phyloP scores from a whole-genome alignment of 257 asterid genomes.

The Solanum dulcamara region DNA sequence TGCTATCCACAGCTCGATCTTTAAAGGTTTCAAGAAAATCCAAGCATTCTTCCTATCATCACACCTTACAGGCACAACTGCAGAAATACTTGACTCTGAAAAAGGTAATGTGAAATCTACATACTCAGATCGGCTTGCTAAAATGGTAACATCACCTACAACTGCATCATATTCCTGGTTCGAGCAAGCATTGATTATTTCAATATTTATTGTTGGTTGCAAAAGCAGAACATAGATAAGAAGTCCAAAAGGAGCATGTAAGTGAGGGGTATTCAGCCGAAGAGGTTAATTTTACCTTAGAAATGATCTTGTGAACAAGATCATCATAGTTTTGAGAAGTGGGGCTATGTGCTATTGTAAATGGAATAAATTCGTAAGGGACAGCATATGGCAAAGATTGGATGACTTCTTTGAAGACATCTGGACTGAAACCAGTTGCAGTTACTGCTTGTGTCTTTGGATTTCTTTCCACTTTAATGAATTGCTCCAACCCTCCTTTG shows the following conservation, averaged over 20 bases:
- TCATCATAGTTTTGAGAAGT: slow-evolving; percentile 17
- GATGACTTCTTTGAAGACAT: slow-evolving; percentile 24
- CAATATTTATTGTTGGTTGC: neutral
- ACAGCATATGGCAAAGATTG: slow-evolving; percentile 11
- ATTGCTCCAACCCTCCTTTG: slow-evolving; percentile 12
- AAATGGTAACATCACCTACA: slow-evolving; percentile 38
- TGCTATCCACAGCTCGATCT: slow-evolving; percentile 22
- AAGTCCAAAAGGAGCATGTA: neutral
- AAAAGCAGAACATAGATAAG: neutral
- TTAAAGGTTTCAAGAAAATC: slow-evolving; percentile 29
- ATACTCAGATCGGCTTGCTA: slow-evolving; percentile 19
- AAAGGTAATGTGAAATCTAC: slow-evolving; percentile 39
- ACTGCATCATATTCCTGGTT: slow-evolving; percentile 28
- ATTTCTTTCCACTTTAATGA: slow-evolving; percentile 16
- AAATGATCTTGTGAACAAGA: neutral
- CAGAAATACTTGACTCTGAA: slow-evolving; percentile 25
- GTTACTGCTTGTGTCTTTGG: slow-evolving; percentile 3
- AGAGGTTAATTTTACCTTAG: slow-evolving; percentile 8
- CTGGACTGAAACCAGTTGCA: slow-evolving; percentile 22
- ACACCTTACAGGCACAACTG: slow-evolving; percentile 10
- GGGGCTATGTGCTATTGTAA: neutral
- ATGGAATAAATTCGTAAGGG: slow-evolving; percentile 12
- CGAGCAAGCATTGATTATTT: neutral
- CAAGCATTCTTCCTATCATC: slow-evolving; percentile 6
- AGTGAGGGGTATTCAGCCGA: neutral